phyloP scores from a whole-genome alignment of 371 early-diverging fungal genomes.

The Phascolomyces articulosus region DNA sequence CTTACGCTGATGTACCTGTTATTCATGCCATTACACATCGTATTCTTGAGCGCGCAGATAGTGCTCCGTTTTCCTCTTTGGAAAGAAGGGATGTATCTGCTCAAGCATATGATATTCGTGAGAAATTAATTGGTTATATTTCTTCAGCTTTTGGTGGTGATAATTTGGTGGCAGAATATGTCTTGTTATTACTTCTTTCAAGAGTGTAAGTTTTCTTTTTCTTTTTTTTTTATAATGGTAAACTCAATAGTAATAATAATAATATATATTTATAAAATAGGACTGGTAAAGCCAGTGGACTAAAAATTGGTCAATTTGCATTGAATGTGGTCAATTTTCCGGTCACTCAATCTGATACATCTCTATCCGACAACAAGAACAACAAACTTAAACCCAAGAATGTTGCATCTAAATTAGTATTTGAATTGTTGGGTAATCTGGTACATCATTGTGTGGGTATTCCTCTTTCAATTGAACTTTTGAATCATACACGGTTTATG shows the following conservation, averaged over 20 bases:
- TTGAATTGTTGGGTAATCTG: slow-evolving; percentile 36
- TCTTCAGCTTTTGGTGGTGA: slow-evolving; percentile 55
- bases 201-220: slow-evolving; percentile 51
- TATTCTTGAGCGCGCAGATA: slow-evolving; percentile 11
- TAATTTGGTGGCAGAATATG: slow-evolving; percentile 58
- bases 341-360: not conserved
- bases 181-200: slow-evolving; percentile 61
- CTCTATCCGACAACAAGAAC: not conserved
- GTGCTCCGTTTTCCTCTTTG: slow-evolving; percentile 7
- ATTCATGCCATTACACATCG: slow-evolving; percentile 47
- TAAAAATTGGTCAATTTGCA: slow-evolving; percentile 52
- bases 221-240: not conserved
- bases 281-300: slow-evolving; percentile 34
- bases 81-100: slow-evolving; percentile 11
- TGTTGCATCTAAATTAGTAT: slow-evolving; percentile 14
- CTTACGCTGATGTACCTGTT: slow-evolving; percentile 31
- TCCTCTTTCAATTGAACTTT: slow-evolving; percentile 50
- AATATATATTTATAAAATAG: slow-evolving; percentile 18
- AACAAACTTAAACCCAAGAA: slow-evolving; percentile 14
- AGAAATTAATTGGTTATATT: slow-evolving; percentile 55
- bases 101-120: slow-evolving; percentile 41
- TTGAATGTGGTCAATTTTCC: slow-evolving; percentile 48
- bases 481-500: slow-evolving; percentile 53
- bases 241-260: not conserved
- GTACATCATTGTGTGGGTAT: slow-evolving; percentile 48